Conservation (phyloP, 2,329 filamentous ascomycete genomes). For the Tolypocladium pustulatum region DNA sequence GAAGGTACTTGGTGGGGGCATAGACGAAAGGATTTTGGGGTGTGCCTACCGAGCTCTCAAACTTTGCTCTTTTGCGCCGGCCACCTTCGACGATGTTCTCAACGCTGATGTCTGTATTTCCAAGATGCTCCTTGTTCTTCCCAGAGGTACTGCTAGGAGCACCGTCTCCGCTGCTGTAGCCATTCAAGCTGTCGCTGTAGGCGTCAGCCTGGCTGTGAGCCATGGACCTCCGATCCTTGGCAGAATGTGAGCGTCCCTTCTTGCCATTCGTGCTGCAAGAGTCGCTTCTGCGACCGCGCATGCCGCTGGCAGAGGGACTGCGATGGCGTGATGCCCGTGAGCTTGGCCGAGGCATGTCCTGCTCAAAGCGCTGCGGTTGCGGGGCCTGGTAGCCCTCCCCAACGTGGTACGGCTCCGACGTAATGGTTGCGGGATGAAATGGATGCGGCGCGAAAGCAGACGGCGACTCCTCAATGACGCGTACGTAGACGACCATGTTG, state of each 20-base stretch:
- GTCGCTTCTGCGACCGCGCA: conserved; percentile 63
- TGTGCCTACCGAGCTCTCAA: conserved; percentile 84
- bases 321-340: conserved; percentile 65
- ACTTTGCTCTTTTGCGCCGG: conserved; percentile 86
- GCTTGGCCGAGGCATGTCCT: conserved; percentile 54
- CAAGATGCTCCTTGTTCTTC: conserved; percentile 74
- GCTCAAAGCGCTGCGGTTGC: conserved; percentile 41
- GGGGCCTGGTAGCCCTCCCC: conserved; percentile 40
- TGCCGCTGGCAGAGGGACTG: conserved; percentile 64
- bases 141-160: conserved; percentile 63
- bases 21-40: neutral
- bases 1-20: neutral
- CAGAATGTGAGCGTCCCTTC: conserved; percentile 58
- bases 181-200: conserved; percentile 54
- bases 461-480: conserved; percentile 58
- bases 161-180: conserved; percentile 81
- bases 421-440: conserved; percentile 40
- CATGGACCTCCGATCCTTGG: conserved; percentile 51
- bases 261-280: conserved; percentile 55
- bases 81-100: conserved; percentile 98
- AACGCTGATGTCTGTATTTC: conserved; percentile 92
- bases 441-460: conserved; percentile 34
- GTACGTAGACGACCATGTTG: conserved; percentile 88
- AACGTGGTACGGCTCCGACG: conserved; percentile 35
- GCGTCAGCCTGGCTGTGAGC: conserved; percentile 44